Evolutionary conservation across 148 eudicot genomes (phyloP), one percentile per base, ranked within the genome.

Genomic region (Vaccinium macrocarpon): DNA sequence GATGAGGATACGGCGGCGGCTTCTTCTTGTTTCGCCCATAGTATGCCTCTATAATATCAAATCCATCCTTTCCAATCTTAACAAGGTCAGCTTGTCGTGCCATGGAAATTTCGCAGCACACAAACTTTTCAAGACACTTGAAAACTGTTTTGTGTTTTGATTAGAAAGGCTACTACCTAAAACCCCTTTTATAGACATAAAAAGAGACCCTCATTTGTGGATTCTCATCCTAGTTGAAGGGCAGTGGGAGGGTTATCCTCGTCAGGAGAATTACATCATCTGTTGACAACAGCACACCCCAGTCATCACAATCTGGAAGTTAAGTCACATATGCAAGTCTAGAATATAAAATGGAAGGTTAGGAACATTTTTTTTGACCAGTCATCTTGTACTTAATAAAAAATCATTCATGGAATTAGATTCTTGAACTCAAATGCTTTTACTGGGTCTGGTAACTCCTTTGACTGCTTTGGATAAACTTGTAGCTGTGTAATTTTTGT

Each of bases 101-200:
- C 85, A 80, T 86, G 10, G 18, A 16, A 23, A 52, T 75, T 32
- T 52, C 38, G 19, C 23, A 62, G 68, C 9, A 53, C 64, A 14
- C 27, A 56, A 42, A 21, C 53, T 79, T 78, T 46, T n/a, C 5
- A 42, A 75, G 52, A 6, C 59, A 52, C n/a, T 59, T 38, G 6
- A 38, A 62, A 62, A 78, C 55, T 70, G 56, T 21, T 46, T 25
- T 64, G 76, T 66, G 21, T 55, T 61, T 56, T 25, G 27, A 1
- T n/a, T 78, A 23, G 21, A 52, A 27, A 52, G 10, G 25, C 29
- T 48, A 29, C 49, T 5, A 23, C 14, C 80, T 62, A 7, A 27
- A 35, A 27, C 71, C 55, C 15, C 80, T 82, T 82, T 74, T 83
- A 83, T 73, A 74, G 80, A 18, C 71, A 42, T 56, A 2, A 42